Base-by-base conservation (phyloP, 768 basidiomycete genomes). In the Lyophyllum atratum region DNA sequence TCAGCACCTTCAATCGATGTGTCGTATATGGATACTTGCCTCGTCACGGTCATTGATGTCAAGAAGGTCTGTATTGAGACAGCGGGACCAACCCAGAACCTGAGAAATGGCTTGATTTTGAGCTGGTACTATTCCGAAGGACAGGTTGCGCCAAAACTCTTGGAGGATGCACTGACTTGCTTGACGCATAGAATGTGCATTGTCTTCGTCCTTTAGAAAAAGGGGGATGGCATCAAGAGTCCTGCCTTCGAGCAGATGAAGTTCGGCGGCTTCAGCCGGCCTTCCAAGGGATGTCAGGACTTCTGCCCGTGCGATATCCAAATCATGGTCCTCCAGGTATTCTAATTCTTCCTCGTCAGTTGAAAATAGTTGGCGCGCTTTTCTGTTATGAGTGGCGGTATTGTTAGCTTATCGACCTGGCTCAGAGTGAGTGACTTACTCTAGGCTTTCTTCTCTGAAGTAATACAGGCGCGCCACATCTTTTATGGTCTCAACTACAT, bases 291-390 rank as follows among this genome's bases (percentile, higher is more conserved):
- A 67, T 26, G 74, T 72, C 12, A 86, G 70, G 8, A 87, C 60
- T 0, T 69, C 66, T 0, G 80, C 79, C 7, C 74, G 81, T 7
- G 81, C 78, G 12, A 74, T 56, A 59, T 84, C 81, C 6, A 89
- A 68, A 33, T 79, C 80, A 43, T 76, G 76, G 4, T 82, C 76
- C 52, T 85, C 80, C 17, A 85, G 72, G 56, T 84, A 90, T 34
- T 80, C 77, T n/a, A 86, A 59, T 19, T 75, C 74, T 21, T 85
- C 82, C 21, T 88, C 81, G 0, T 75, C 68, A 0, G 77, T 72
- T 0, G 71, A 58, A 56, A 90, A 90, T 3, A 89, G 65, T 7
- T 68, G 59, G 53, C 70, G 52, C 22, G 77, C 78, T 66, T 80
- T 71, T 21, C 88, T 88, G 60, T 12, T 24, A 2, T 15, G 33